Conservation (phyloP, 495 filamentous ascomycete species). For the Monascus purpureus region DNA sequence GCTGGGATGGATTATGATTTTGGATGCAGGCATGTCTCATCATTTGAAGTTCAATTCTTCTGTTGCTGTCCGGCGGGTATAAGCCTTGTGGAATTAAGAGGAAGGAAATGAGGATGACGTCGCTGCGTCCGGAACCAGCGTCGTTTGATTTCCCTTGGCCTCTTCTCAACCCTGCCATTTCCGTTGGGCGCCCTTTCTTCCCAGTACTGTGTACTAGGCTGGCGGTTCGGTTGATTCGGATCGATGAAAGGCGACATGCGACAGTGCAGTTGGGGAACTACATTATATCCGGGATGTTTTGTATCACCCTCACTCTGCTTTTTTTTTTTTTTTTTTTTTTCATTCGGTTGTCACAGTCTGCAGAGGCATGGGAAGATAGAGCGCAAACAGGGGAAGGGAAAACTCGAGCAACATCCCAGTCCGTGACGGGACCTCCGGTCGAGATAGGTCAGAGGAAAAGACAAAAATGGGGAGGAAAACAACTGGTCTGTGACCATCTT, state of each 20-base stretch:
- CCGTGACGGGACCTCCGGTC: slow-evolving; percentile 16
- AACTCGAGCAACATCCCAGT: background rate
- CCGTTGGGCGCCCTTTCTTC: slow-evolving; percentile 3
- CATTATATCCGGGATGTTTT: slow-evolving; percentile 12
- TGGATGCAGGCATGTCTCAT: slow-evolving; percentile 35
- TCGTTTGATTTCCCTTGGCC: slow-evolving; percentile 1
- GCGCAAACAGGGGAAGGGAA: background rate
- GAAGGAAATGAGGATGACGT: background rate
- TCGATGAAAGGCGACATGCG: slow-evolving; percentile 4
- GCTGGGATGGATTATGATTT: slow-evolving; percentile 36
- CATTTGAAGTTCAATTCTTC: slow-evolving; percentile 11
- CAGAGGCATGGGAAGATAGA: background rate
- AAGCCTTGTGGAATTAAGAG: slow-evolving; percentile 18
- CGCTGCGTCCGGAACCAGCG: slow-evolving; percentile 3
- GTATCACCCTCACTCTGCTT: slow-evolving; percentile 9
- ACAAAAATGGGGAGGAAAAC: slow-evolving; percentile 4
- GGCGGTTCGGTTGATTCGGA: slow-evolving; percentile 6
- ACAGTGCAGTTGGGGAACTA: slow-evolving; percentile 3
- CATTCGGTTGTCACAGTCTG: background rate
- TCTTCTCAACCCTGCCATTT: background rate
- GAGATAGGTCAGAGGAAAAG: slow-evolving; percentile 8
- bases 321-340: slow-evolving; percentile 3
- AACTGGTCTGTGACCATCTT: slow-evolving; percentile 10
- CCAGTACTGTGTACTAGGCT: slow-evolving; percentile 13
- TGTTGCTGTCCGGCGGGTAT: slow-evolving; percentile 11